These are phyloP conservation scores for Leavenworthia alabamica DNA, from an alignment of 345 rosid species.

Conservation along the genomic window DNA sequence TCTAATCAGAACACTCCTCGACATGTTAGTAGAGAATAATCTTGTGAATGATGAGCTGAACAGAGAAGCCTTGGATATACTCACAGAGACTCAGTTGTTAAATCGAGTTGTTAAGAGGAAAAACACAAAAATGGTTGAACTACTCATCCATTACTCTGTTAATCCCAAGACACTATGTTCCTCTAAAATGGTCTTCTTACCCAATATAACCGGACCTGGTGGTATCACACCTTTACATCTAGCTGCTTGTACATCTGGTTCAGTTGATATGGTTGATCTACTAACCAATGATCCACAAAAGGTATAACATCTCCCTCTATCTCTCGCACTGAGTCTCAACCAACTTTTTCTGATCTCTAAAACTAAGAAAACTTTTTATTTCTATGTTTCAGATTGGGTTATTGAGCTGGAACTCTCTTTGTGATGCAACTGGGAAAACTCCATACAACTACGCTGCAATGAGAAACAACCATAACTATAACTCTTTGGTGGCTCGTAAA, in stretches of 20 bases:
- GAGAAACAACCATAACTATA: slow-evolving; percentile 61
- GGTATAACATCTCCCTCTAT: slow-evolving; percentile 38
- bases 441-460: slow-evolving; percentile 56
- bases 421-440: slow-evolving; percentile 54
- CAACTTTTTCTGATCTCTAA: background rate
- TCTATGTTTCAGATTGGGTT: slow-evolving; percentile 49
- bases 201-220: slow-evolving; percentile 62
- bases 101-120: slow-evolving; percentile 71
- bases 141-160: slow-evolving; percentile 49
- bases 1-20: slow-evolving; percentile 53
- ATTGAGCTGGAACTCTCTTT: slow-evolving; percentile 59
- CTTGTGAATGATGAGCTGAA: slow-evolving; percentile 35
- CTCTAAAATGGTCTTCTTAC: slow-evolving; percentile 45
- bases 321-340: background rate
- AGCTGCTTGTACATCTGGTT: slow-evolving; percentile 69
- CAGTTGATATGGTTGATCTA: slow-evolving; percentile 57
- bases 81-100: slow-evolving; percentile 61
- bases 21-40: slow-evolving; percentile 54
- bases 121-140: slow-evolving; percentile 56
- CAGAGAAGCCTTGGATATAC: slow-evolving; percentile 45
- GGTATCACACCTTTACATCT: slow-evolving; percentile 80
- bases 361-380: background rate
- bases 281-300: slow-evolving; percentile 81
- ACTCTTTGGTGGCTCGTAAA: slow-evolving; percentile 58
- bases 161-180: slow-evolving; percentile 9